Percentiles rank a stretch among this genome's conserved stretches.
Evolutionary conservation across 495 filamentous ascomycete genomes (phyloP).

Genomic region (Podospora appendiculata): DNA sequence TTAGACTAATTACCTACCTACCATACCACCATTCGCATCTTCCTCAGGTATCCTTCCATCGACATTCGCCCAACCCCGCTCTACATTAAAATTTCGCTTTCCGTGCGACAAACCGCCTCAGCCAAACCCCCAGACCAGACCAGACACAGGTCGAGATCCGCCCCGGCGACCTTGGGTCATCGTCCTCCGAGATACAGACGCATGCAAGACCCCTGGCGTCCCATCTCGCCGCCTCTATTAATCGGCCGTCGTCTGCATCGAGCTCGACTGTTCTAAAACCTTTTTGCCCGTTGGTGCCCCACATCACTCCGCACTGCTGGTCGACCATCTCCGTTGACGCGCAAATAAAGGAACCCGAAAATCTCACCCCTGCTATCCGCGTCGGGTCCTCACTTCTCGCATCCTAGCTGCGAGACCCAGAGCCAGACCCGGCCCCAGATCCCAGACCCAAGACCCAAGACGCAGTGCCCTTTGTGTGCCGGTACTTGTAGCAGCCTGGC

Average conservation of each 20-base stretch:
- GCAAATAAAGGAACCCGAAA: slow-evolving; percentile 14
- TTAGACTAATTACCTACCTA: too few relatives aligned
- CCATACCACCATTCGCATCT: too few relatives aligned
- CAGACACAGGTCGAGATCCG: too few relatives aligned
- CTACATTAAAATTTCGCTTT: too few relatives aligned
- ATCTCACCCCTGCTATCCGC: slow-evolving; percentile 9
- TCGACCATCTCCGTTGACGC: slow-evolving; percentile 9
- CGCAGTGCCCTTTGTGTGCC: not conserved
- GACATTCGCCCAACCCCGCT: too few relatives aligned
- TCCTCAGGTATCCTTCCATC: too few relatives aligned
- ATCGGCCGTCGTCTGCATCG: not conserved
- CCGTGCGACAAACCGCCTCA: too few relatives aligned
- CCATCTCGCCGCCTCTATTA: not conserved
- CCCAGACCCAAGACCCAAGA: too few relatives aligned
- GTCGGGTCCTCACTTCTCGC: not conserved
- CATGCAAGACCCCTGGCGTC: not conserved
- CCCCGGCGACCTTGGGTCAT: too few relatives aligned
- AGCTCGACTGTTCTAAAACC: not conserved
- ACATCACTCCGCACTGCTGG: slow-evolving; percentile 5
- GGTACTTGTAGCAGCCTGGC: not conserved
- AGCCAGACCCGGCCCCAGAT: not conserved
- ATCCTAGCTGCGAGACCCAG: slow-evolving; percentile 3
- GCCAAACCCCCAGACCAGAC: too few relatives aligned
- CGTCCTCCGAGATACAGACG: too few relatives aligned
- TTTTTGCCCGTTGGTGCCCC: not conserved